Conservation (phyloP, 2,329 filamentous ascomycete species). For the Diplodia intermedia region DNA sequence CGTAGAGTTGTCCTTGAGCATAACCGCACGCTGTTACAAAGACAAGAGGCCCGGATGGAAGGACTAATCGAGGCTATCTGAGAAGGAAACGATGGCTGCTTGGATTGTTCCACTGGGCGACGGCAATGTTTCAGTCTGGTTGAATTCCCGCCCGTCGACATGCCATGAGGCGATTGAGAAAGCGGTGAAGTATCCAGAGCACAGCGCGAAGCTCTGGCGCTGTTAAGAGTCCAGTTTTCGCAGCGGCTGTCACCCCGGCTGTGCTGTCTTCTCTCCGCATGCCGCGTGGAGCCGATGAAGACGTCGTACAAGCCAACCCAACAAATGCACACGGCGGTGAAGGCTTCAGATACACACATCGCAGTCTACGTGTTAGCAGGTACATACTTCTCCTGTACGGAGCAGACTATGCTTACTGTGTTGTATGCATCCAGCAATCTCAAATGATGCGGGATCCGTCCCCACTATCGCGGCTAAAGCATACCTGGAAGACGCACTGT, state of each 20-base stretch:
- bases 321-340: slow-evolving; percentile 5
- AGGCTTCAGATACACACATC: slow-evolving; percentile 1
- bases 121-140: slow-evolving; percentile 10
- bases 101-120: neutral
- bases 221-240: neutral
- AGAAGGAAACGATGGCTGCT: neutral
- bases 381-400: neutral
- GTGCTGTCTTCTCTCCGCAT: neutral
- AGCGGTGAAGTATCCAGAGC: slow-evolving; percentile 1
- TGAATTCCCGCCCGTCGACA: neutral
- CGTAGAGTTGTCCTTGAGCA: neutral
- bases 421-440: neutral
- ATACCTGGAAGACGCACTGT: slow-evolving; percentile 1
- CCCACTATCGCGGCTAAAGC: neutral
- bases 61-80: neutral
- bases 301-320: slow-evolving; percentile 11
- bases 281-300: neutral
- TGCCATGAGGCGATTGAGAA: neutral
- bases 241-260: neutral
- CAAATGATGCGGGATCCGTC: neutral
- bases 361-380: slow-evolving; percentile 5
- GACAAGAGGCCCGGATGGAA: neutral
- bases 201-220: neutral
- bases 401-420: neutral
- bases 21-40: neutral